Base-by-base conservation (phyloP, 495 filamentous ascomycete genomes). In the Penicillium taxi region DNA sequence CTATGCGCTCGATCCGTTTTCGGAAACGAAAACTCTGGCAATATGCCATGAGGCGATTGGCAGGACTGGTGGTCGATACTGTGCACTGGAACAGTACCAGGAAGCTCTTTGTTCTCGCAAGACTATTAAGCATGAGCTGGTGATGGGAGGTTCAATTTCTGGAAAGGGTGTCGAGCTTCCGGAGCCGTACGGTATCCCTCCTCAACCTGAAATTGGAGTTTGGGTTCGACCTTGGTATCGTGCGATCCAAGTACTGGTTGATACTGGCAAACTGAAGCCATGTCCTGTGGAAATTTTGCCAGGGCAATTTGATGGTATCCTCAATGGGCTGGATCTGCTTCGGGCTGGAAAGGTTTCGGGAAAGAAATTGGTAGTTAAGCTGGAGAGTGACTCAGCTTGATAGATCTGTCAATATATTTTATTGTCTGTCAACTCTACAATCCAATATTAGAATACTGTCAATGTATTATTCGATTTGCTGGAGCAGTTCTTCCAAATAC, bases 21-120 rank as follows among this genome's bases (percentile, higher is more conserved):
- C 56, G 5, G 59, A 62, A 11, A 39, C 49, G 2, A 44, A 44
- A n/a, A 59, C 62, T 1, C 53, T 60, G 25, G 32, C 45, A 1
- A n/a, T 64, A 14, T 72, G 70, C 44, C 61, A 67, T 27, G 48
- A 41, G 3, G 50, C 58, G 6, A 55, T 74, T 2, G 64, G 62
- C 0, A 46, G 63, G 2, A 52, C 50, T 2, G 71, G 71, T 3
- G 71, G 70, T 0, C 35, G 45, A 5, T 73, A 73, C 38, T 50
- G 51, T 15, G 47, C 54, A 0, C 37, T 69, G 7, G 66, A 67
- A 22, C 50, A 59, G 1, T 60, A 59, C 12, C 55, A 56, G 5
- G 45, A 47, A 7, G 32, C 48, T 4, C 38, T 55, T 5, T 47
- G 37, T 33, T 24, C 37, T 2, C 51, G 58, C 9, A 55, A 43